Percentiles rank a stretch among this genome's conserved stretches.
These are phyloP conservation scores for Polytrichum formosum DNA, from an alignment of 225 moss, liverwort and hornwort genomes.

Conservation along the genomic window DNA sequence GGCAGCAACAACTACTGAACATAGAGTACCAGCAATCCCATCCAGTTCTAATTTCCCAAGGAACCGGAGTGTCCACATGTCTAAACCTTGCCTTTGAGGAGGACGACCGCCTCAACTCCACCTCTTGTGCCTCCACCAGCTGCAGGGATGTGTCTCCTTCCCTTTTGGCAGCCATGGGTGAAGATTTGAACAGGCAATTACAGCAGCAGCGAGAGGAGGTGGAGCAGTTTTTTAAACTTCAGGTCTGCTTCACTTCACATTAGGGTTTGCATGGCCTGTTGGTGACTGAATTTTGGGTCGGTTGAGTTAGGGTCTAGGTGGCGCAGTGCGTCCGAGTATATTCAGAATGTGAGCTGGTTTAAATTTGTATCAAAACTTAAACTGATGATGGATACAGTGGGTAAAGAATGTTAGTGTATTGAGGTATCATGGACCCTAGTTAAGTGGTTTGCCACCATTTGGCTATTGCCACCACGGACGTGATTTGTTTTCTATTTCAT, in stretches of 20 bases:
- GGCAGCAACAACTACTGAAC: slow-evolving; percentile 11
- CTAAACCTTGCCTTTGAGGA: slow-evolving; percentile 7
- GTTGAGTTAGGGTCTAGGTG: no score
- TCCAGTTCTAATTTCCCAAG: neutral
- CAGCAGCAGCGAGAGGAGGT: slow-evolving; percentile 9
- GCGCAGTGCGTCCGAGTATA: no score
- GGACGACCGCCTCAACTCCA: slow-evolving; percentile 10
- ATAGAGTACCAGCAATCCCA: slow-evolving; percentile 6
- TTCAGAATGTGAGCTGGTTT: no score
- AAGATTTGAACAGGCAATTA: slow-evolving; percentile 8
- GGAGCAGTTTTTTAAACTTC: slow-evolving; percentile 7
- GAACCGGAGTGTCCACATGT: slow-evolving; percentile 9
- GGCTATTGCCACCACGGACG: no score
- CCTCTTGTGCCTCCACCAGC: slow-evolving; percentile 13
- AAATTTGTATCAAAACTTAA: no score
- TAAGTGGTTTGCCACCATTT: no score
- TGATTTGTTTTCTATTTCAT: no score
- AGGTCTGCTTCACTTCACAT: neutral
- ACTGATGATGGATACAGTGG: neutral
- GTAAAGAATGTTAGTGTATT: neutral
- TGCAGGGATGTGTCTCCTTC: slow-evolving; percentile 9
- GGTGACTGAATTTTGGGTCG: no score
- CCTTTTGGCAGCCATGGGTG: slow-evolving; percentile 1
- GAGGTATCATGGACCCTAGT: no score
- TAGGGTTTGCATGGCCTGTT: no score